Base-by-base conservation (phyloP, 2,329 filamentous ascomycete species). In the Uncinocarpus reesii region DNA sequence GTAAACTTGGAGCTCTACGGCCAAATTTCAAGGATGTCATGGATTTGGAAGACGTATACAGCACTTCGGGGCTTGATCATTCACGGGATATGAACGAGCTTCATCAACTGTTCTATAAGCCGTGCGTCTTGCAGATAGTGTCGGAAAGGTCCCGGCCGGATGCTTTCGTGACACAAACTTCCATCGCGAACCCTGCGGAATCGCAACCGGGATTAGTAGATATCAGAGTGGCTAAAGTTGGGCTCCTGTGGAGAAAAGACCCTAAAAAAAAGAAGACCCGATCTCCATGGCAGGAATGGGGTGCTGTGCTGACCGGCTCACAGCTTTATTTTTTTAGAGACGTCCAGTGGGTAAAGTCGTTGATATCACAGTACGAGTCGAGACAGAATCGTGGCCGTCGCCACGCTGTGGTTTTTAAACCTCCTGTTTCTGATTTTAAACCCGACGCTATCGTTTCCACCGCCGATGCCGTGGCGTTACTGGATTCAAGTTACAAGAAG, bases 281-380 rank as follows among this genome's bases (percentile, higher is more conserved):
- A 36, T 95, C 90, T 8, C 90, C 92, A 1, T 98, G 92, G 92
- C 90, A 95, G 62, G 92, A 98, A 74, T 98, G 92, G 92, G 92
- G 92, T 45, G 92, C 88, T 20, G 84, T 98, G 50, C 75, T 98
- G 24, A 98, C 92, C 0, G 87, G 90, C n/a, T 93, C 92, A 4
- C 90, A 95, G 60, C 77, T 98, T 6, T 98, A 95, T 65, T 87
- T 98, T 65, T 98, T 96, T 71, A 83, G 86, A 50, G 95, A 96
- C 62, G 84, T 87, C 4, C 75, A 81, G 16, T 98, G 92, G 90
- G 81, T 94, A 28, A 96, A 95, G 65, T 84, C 78, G 50, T 68
- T 98, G 54, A 88, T 96, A 71, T 78, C 85, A 54, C 92, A 98
- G 62, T 83, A 90, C 61, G 88, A 95, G 38, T 73, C 75, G 10